Evolutionary conservation across 345 rosid species (phyloP).

Genomic region (Lepidium africanum): DNA sequence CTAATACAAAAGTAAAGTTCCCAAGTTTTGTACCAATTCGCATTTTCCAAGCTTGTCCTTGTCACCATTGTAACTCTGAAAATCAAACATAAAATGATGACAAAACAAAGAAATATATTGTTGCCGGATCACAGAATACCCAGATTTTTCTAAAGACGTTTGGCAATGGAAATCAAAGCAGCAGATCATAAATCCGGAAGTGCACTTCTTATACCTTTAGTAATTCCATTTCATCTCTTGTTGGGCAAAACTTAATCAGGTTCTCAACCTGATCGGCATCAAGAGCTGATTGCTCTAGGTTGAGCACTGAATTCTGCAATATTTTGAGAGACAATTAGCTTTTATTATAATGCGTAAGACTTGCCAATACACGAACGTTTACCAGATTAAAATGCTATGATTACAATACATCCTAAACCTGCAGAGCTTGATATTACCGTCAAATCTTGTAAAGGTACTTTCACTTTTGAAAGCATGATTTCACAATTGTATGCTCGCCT

Average conservation of each 20-base stretch:
- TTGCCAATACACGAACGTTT: not conserved
- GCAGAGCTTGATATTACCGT: constrained; percentile 46
- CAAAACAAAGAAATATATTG: not conserved
- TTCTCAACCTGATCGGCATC: constrained; percentile 89
- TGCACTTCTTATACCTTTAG: constrained; percentile 49
- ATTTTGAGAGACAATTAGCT: constrained; percentile 12
- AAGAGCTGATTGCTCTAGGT: constrained; percentile 70
- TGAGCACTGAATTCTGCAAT: constrained; percentile 64
- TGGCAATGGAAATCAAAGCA: not conserved
- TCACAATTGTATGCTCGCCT: constrained; percentile 96
- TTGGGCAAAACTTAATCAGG: constrained; percentile 83
- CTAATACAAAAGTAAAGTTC: not conserved
- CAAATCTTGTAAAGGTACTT: constrained; percentile 72
- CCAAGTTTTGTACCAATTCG: constrained; percentile 50
- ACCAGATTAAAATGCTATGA: not conserved
- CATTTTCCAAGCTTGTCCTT: constrained; percentile 85
- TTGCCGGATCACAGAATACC: constrained; percentile 8
- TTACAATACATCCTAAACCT: constrained; percentile 12
- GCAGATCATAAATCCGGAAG: not conserved
- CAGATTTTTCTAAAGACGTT: not conserved
- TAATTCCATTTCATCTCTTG: constrained; percentile 88
- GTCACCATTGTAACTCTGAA: constrained; percentile 79
- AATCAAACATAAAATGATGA: constrained; percentile 11
- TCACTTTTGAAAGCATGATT: constrained; percentile 98
- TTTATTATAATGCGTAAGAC: not conserved